Base-by-base conservation (phyloP, 1,284 basidiomycete species). In the Tilletia setariae region DNA sequence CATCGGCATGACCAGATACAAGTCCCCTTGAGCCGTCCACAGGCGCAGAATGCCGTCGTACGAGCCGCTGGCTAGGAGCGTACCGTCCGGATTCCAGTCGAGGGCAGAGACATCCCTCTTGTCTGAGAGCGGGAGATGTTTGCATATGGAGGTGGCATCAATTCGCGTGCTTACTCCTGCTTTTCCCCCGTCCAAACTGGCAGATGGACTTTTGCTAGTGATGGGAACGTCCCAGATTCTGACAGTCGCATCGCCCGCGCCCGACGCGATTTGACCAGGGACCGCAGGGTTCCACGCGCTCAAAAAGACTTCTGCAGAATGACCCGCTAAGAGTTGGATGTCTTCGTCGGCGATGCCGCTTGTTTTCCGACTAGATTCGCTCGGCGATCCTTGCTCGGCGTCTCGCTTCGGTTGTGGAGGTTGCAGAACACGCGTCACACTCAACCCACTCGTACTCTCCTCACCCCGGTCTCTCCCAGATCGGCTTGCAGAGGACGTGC, bases 1-100 rank as follows among this genome's bases (percentile, higher is more conserved):
- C 81, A 82, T 82, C 2, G 80, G 81, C 79, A 82, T 79, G 70
- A 82, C 81, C 30, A 81, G 74, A 66, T 80, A 79, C 42, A 82
- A 68, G 51, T 82, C 81, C 28, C 81, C 81, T 47, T 82, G 80
- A 6, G 81, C 80, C 7, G 81, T 82, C 81, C 81, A 82, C 23
- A 82, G 70, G 11, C 81, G 76, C 23, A 82, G 69, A 61, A 82
- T 82, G 35, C 81, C 81, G 46, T 82, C 81, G 72, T 82, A 77
- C 4, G 79, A 81, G 44, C 81, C 79, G 4, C 76, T 77, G 0
- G 81, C 81, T 2, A 82, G 75, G 15, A 82, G 74, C 19, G 80
- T 82, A 11, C 81, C 81, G 44, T 81, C 81, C 4, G 79, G 77
- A n/a, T 82, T 82, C 81, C 81, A 82, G 30, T 77, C 78, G 16